Base-by-base conservation (phyloP, 805 yeast species). In the Lachancea thermotolerans region DNA sequence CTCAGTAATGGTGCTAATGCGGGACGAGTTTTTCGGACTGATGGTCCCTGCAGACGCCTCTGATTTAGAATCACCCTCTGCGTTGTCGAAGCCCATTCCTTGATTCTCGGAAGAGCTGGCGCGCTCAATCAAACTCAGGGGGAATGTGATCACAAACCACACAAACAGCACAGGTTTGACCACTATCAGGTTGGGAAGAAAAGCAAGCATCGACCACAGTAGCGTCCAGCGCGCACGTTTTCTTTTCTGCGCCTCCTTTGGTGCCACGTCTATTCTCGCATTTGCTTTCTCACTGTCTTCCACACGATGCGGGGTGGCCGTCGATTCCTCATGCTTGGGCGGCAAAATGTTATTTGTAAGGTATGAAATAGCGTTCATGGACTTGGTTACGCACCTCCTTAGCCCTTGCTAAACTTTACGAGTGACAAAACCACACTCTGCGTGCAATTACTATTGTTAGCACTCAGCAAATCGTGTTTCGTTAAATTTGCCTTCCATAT, bases 81-180 rank as follows among this genome's bases (percentile, higher is more conserved):
- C 25, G 25, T 21, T 21, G 4, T 21, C 25, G 25, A 21, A 21
- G 25, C 25, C 25, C 25, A 21, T 21, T 21, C 25, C 25, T 7
- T 21, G 25, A 31, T 15, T 14, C 41, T 37, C 42, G 15, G 31
- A 33, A 28, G 33, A 32, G 31, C 42, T 28, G 27, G 35, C 17
- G 10, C 42, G 30, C 33, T 66, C 70, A 27, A 78, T 56, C 14
- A 76, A 54, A 45, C 71, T 67, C 49, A 81, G 62, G 0, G 90
- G 90, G 54, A 73, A 77, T 1, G 81, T 71, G 5, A 77, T 46
- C n/a, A 81, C 49, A 41, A 66, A 69, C 75, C 85, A 72, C 1
- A 73, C 36, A 39, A 73, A 67, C 4, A 65, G 48, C 12, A 78
- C 46, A 2, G 90, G 89, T 45, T 71, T 72, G n/a, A 75, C 49